These are phyloP conservation scores for Floccularia luteovirens DNA, from an alignment of 768 basidiomycete species.

Conservation along the genomic window DNA sequence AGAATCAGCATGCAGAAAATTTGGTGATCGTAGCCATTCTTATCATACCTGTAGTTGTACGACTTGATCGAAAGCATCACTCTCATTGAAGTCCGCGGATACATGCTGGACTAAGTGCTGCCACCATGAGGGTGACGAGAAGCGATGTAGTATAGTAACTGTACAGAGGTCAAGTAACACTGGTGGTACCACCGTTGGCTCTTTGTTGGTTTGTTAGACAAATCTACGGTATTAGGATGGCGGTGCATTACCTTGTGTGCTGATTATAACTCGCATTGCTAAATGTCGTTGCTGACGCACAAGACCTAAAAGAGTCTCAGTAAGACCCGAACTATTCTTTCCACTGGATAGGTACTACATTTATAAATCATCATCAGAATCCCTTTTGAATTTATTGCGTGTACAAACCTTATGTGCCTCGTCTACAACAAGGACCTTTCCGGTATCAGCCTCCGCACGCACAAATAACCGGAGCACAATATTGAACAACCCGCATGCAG, in stretches of 20 bases:
- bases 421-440: slow-evolving; percentile 66
- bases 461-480: slow-evolving; percentile 61
- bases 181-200: slow-evolving; percentile 67
- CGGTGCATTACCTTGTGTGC: slow-evolving; percentile 52
- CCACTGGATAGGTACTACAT: slow-evolving; percentile 52
- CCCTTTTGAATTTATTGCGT: background rate
- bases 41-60: slow-evolving; percentile 51
- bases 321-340: slow-evolving; percentile 41
- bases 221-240: background rate
- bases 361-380: slow-evolving; percentile 2
- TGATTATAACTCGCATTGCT: slow-evolving; percentile 66
- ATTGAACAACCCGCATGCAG: slow-evolving; percentile 67
- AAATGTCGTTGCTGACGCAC: slow-evolving; percentile 67
- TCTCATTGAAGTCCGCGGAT: slow-evolving; percentile 49
- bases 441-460: slow-evolving; percentile 48
- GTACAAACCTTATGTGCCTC: slow-evolving; percentile 63
- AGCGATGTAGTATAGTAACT: slow-evolving; percentile 60
- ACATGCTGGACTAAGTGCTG: slow-evolving; percentile 62
- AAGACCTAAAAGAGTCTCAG: slow-evolving; percentile 47
- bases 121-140: slow-evolving; percentile 76
- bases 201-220: slow-evolving; percentile 20
- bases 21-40: background rate
- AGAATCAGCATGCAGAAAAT: background rate
- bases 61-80: slow-evolving; percentile 59
- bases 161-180: slow-evolving; percentile 62